A percentile compares a stretch with the other conserved stretches of the same genome.
phyloP scores from a whole-genome alignment of 1,139 yeast genomes.

The Debaryomycetaceae sp. region DNA sequence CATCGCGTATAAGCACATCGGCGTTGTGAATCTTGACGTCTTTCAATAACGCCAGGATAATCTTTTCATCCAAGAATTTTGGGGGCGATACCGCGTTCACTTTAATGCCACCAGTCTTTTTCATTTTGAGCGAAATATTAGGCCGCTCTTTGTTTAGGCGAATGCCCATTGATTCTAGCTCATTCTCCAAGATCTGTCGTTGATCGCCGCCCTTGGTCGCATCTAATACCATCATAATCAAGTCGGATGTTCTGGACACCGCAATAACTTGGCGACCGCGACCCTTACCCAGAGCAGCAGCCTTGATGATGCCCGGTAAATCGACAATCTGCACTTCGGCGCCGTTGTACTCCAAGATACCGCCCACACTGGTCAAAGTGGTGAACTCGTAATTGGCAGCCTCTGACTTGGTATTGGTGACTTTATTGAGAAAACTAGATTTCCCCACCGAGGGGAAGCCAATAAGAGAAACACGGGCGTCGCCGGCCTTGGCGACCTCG shows the following conservation, averaged over 20 bases:
- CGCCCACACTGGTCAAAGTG: conserved; percentile 93
- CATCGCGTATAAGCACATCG: conserved; percentile 84
- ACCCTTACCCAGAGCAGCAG: conserved; percentile 96
- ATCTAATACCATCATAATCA: conserved; percentile 87
- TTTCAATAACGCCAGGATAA: conserved; percentile 63
- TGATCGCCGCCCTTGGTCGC: conserved; percentile 92
- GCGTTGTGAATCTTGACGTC: conserved; percentile 91
- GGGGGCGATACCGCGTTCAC: conserved; percentile 77
- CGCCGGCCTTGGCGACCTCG: conserved; percentile 93
- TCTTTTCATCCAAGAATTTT: conserved; percentile 67
- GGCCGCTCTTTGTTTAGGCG: conserved; percentile 76
- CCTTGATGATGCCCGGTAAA: conserved; percentile 93
- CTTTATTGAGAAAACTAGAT: conserved; percentile 75
- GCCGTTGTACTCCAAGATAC: conserved; percentile 87
- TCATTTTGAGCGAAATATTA: conserved; percentile 65
- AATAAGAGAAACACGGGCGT: conserved; percentile 88
- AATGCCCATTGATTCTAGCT: conserved; percentile 89
- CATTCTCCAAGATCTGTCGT: conserved; percentile 74
- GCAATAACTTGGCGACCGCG: conserved; percentile 96
- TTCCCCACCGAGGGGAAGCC: conserved; percentile 98
- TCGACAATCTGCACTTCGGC: conserved; percentile 96
- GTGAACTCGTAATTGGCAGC: conserved; percentile 95
- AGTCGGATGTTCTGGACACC: conserved; percentile 89
- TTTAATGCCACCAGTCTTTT: conserved; percentile 88
- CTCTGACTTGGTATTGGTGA: conserved; percentile 88